Evolutionary conservation across 1,139 yeast genomes (phyloP), one percentile per base, ranked within the genome.

Genomic region (Ogataea hybrid): DNA sequence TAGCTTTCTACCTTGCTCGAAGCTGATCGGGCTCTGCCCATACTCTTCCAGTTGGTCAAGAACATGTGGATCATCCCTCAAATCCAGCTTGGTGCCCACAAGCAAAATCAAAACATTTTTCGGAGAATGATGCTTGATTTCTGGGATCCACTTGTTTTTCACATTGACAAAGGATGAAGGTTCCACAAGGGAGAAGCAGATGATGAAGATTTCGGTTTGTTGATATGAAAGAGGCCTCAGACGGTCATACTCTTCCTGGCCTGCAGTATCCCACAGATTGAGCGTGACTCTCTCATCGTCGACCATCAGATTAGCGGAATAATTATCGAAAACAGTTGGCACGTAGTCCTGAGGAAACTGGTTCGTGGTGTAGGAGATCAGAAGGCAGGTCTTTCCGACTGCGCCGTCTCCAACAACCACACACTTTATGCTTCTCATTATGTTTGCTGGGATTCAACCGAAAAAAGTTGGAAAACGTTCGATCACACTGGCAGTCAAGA

Each of bases 401-500:
- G 96, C 97, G 66, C 94, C 97, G 62, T 90, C 97, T 52, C 97
- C 97, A 32, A 90, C 94, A 41, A 90, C 96, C 31, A 90, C 97
- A 56, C 96, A 88, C 66, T 90, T 90, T 62, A 90, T 87, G 50
- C 95, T 83, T 71, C 92, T 84, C 95, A 88, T 55, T 15, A 12
- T 27, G 16, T 28, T 11, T 5, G 31, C 10, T 28, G 10, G 11
- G 31, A 14, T 17, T 10, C 30, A 20, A 23, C 15, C 16, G 3
- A 25, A 20, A 10, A 18, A 33, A 16, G 6, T 25, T 29, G 14
- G 15, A 32, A 23, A 25, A 14, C 14, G 18, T 17, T 28, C 32
- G 28, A 35, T 23, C 17, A 16, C 6, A 11, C 27, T 23, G 6
- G 27, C 27, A 11, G 27, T 23, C 12, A 12, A 10, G 27, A 23